A percentile compares a stretch with the other conserved stretches of the same genome.
These are phyloP conservation scores for Postia placenta DNA, from an alignment of 768 basidiomycete genomes.

Conservation along the genomic window DNA sequence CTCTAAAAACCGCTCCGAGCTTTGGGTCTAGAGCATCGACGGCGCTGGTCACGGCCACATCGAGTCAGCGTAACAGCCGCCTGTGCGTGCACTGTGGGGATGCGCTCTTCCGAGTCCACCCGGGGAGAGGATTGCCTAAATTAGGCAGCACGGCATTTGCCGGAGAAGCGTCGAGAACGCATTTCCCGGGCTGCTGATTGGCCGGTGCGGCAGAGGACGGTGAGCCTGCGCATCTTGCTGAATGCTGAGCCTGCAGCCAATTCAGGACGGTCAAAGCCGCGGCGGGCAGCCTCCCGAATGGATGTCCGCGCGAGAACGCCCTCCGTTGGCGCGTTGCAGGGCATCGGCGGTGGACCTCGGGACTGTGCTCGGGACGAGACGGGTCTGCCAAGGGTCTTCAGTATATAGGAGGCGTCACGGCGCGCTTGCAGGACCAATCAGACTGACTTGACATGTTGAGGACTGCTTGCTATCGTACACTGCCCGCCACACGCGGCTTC, in stretches of 20 bases:
- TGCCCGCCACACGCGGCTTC: slow-evolving; percentile 7
- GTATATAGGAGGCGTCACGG: slow-evolving; percentile 10
- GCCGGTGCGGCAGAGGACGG: neutral
- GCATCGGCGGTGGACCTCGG: slow-evolving; percentile 14
- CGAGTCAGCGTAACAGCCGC: too few species aligned
- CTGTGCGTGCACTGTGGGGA: too few species aligned
- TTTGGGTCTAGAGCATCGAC: too few species aligned
- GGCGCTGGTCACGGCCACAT: too few species aligned
- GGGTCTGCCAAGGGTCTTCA: slow-evolving; percentile 7
- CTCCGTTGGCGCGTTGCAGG: neutral
- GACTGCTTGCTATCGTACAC: neutral
- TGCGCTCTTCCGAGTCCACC: too few species aligned
- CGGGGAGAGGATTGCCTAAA: too few species aligned
- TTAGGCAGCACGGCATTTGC: neutral
- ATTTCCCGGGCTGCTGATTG: slow-evolving; percentile 1
- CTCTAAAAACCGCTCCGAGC: too few species aligned
- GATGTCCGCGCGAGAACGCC: neutral
- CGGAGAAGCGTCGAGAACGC: neutral
- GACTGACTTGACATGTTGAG: slow-evolving; percentile 1
- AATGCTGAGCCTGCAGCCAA: neutral
- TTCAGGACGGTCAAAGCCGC: neutral
- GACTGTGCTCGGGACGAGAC: slow-evolving; percentile 16
- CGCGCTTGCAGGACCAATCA: neutral
- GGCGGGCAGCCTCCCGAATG: neutral
- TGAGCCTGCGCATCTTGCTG: neutral